Base-by-base conservation (phyloP, 306 rosid genomes). In the Crataegus laevigata region DNA sequence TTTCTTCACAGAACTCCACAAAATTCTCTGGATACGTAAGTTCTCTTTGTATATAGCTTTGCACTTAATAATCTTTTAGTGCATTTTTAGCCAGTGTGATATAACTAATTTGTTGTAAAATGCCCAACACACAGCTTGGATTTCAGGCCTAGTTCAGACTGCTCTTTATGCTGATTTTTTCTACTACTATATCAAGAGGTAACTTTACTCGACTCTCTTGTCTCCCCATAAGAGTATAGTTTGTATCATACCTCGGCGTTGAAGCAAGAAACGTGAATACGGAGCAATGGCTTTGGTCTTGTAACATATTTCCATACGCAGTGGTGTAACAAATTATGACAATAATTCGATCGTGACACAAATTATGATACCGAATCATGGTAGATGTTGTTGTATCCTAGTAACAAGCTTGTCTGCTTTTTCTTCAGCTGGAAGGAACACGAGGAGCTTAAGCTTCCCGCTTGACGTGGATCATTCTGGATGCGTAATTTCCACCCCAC, bases 61-160 rank as follows among this genome's bases (percentile, higher is more conserved):
- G 17, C 9, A 19, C 15, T n/a, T 63, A 2, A 12, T n/a, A n/a
- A 6, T 64, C 3, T 71, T 45, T 2, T 71, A 47, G 3, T 38
- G 29, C 19, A 36, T 28, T 61, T 61, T 68, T n/a, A 6, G 28
- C 74, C 30, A 5, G 22, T 30, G 55, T 59, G 45, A 45, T 28
- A 26, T 38, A n/a, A 29, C 8, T 60, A 14, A 47, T 67, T 65
- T 26, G 28, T 43, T 71, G 50, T 71, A 22, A 50, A 70, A 32
- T 63, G 22, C 47, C 11, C 22, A 62, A 63, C 10, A 50, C 47
- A 19, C 85, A 84, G 85, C 85, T 72, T 85, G 88, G 83, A 12
- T 85, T 13, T 78, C 88, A 40, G 88, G 88, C 47, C 80, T 84
- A 8, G 67, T 85, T 38, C 88, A 85, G 71, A 85, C 88, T 17